Base-by-base conservation (phyloP, 768 basidiomycete species). In the Vishniacozyma victoriae region DNA sequence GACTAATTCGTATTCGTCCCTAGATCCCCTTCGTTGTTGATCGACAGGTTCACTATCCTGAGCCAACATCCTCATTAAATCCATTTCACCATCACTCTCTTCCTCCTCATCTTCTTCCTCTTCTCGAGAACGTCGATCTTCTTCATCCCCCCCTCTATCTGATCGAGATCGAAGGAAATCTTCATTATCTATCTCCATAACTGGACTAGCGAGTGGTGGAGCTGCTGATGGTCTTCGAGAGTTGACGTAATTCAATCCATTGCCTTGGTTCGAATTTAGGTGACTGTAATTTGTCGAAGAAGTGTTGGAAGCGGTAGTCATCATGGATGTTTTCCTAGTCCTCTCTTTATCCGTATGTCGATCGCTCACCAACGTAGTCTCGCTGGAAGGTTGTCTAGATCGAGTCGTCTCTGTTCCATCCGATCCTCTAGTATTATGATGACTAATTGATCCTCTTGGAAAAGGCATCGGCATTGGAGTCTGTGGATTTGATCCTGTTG, bases 1-100 rank as follows among this genome's bases (percentile, higher is more conserved):
- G 23, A 67, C 57, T 7, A 67, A 52, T 33, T 66, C 67, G 16
- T 48, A 47, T 9, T 52, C 50, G 22, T 63, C 65, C 19, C 57
- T 59, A 1, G 29, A 33, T 49, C 53, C 1, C 22, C 20, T 18
- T 26, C 24, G 14, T 35, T 52, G 13, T 26, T 58, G 50, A 41
- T 49, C 50, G 15, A 53, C 38, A 6, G 63, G 59, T n/a, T n/a
- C n/a, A n/a, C n/a, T n/a, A 12, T 27, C 49, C 48, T 55, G 54
- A 16, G 46, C 45, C 25, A 60, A 41, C 51, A 67, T 57, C 37
- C 52, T 41, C 57, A 52, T 57, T 39, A 71, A 41, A 46, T 69
- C 65, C 52, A 56, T 55, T 15, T 59, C 58, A 13, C 54, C 59
- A 18, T 55, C 62, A 14, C 54, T 57, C 2, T 60, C 62, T 12